phyloP scores from a whole-genome alignment of 768 basidiomycete species.

The Amanita pallidorosea region DNA sequence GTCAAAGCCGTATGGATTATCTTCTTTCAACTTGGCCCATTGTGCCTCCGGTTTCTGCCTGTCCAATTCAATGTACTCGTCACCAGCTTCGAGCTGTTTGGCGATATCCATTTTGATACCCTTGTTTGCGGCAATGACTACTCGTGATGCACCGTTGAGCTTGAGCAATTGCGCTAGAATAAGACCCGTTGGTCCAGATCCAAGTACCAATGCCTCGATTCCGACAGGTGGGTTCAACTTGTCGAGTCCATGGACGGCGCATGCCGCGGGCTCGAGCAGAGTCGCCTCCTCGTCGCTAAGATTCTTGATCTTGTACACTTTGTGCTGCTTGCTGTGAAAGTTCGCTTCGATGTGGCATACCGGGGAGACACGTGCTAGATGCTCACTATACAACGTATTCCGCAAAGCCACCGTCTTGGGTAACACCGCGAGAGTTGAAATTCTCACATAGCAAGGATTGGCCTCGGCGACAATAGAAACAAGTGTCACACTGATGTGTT shows the following conservation, averaged over 20 bases:
- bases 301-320: conserved; percentile 83
- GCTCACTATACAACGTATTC: conserved; percentile 80
- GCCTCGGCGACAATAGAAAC: conserved; percentile 86
- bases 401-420: conserved; percentile 77
- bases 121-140: conserved; percentile 84
- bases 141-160: conserved; percentile 70
- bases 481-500: conserved; percentile 57
- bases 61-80: conserved; percentile 83
- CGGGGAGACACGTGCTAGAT: neutral
- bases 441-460: conserved; percentile 75
- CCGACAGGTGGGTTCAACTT: conserved; percentile 78
- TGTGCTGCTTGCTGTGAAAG: conserved; percentile 36
- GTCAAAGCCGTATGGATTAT: conserved; percentile 84
- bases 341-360: neutral
- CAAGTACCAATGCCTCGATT: conserved; percentile 73
- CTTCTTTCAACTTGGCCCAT: conserved; percentile 71
- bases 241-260: conserved; percentile 87
- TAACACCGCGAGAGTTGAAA: conserved; percentile 74
- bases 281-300: conserved; percentile 82
- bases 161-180: conserved; percentile 84
- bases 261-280: conserved; percentile 82
- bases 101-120: conserved; percentile 89
- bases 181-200: conserved; percentile 80
- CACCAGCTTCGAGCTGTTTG: conserved; percentile 63
- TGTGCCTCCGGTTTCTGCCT: conserved; percentile 62